phyloP scores from a whole-genome alignment of 306 rosid species.

The Vigna radiata region DNA sequence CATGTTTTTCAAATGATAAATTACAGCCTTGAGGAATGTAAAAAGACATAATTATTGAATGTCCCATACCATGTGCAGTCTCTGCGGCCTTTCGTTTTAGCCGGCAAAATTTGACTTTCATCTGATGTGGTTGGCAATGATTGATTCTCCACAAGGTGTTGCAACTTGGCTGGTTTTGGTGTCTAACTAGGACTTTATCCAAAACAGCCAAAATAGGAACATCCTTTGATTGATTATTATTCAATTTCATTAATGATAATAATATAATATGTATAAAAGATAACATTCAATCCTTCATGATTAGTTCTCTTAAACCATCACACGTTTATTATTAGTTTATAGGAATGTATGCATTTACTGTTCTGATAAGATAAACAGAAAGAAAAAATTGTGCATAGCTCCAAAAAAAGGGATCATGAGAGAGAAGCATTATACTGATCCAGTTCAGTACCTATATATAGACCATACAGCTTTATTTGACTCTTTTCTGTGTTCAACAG shows the following conservation, averaged over 20 bases:
- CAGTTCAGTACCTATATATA: slow-evolving; percentile 34
- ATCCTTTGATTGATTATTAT: slow-evolving; percentile 37
- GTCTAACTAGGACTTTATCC: slow-evolving; percentile 30
- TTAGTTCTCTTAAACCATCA: slow-evolving; percentile 14
- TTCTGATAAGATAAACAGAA: slow-evolving; percentile 2
- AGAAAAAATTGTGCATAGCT: background rate
- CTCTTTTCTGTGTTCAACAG: slow-evolving; percentile 27
- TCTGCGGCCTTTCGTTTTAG: slow-evolving; percentile 15
- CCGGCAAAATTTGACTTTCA: slow-evolving; percentile 39
- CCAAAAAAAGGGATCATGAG: slow-evolving; percentile 35
- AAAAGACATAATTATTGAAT: slow-evolving; percentile 10
- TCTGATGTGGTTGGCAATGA: slow-evolving; percentile 39
- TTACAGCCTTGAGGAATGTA: background rate
- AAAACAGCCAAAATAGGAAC: slow-evolving; percentile 7
- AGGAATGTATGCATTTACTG: background rate
- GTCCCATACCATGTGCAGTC: slow-evolving; percentile 38
- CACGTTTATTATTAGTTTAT: slow-evolving; percentile 5
- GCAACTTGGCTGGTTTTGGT: slow-evolving; percentile 20
- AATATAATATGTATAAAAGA: background rate
- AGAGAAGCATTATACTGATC: slow-evolving; percentile 26
- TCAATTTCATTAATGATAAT: background rate
- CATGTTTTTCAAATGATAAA: background rate
- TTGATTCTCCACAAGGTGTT: slow-evolving; percentile 36
- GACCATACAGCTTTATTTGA: slow-evolving; percentile 25
- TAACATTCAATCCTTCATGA: slow-evolving; percentile 12